Percentiles rank a stretch among this genome's conserved stretches.
These are phyloP conservation scores for Luzula sylvatica DNA, from an alignment of 176 grass and related monocot species.

Conservation along the genomic window DNA sequence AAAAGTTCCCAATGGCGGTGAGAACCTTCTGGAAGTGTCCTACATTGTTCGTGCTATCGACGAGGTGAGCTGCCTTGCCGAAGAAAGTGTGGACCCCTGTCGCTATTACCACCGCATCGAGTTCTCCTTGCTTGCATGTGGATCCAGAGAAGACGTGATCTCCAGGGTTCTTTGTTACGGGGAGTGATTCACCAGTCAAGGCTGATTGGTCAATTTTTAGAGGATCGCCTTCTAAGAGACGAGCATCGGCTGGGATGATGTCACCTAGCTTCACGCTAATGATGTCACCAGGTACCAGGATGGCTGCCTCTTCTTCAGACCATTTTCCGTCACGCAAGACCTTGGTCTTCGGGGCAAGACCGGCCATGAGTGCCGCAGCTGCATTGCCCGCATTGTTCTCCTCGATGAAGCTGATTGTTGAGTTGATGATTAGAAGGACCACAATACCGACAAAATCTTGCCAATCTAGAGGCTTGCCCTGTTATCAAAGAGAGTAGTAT, in stretches of 20 bases:
- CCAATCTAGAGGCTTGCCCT: conserved; percentile 65
- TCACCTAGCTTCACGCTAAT: conserved; percentile 93
- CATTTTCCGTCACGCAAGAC: conserved; percentile 58
- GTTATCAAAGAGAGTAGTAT: conserved; percentile 1
- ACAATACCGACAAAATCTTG: conserved; percentile 78
- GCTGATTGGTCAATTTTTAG: conserved; percentile 91
- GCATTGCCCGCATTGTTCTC: conserved; percentile 93
- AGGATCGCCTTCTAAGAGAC: conserved; percentile 68
- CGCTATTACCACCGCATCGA: conserved; percentile 67
- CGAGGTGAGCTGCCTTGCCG: conserved; percentile 91
- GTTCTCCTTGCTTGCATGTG: conserved; percentile 95
- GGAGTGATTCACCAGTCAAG: conserved; percentile 73
- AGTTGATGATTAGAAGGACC: conserved; percentile 75
- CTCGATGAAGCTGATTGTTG: conserved; percentile 78
- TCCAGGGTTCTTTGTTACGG: conserved; percentile 49
- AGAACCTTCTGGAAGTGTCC: conserved; percentile 93
- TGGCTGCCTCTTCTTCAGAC: conserved; percentile 69
- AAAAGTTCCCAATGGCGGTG: conserved; percentile 68
- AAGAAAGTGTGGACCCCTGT: conserved; percentile 91
- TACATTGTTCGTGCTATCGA: conserved; percentile 84
- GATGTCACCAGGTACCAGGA: conserved; percentile 74
- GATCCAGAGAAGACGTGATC: conserved; percentile 73
- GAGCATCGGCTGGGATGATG: conserved; percentile 75
- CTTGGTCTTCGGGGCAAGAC: conserved; percentile 77
- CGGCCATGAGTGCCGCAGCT: conserved; percentile 82